phyloP scores from a whole-genome alignment of 2,329 filamentous ascomycete species.

The Fusarium torulosum region DNA sequence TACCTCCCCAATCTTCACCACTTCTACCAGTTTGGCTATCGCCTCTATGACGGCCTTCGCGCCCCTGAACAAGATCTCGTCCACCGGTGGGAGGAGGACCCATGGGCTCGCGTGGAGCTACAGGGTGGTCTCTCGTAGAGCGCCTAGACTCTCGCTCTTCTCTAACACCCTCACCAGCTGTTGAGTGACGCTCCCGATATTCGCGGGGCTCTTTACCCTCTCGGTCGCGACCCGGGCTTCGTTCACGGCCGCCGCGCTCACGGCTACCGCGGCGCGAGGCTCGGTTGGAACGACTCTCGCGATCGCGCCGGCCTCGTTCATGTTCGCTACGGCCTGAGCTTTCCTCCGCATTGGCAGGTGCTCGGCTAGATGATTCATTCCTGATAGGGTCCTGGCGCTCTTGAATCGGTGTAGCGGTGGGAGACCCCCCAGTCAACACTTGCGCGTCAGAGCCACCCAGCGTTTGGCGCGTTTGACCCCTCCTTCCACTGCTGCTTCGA shows the following conservation, averaged over 20 bases:
- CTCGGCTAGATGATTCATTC: slow-evolving; percentile 54
- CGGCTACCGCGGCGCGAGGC: slow-evolving; percentile 63
- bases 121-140: slow-evolving; percentile 45
- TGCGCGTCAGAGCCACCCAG: slow-evolving; percentile 68
- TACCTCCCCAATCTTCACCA: slow-evolving; percentile 54
- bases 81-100: slow-evolving; percentile 48
- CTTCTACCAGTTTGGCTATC: slow-evolving; percentile 45
- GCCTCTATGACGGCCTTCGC: slow-evolving; percentile 52
- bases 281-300: slow-evolving; percentile 56
- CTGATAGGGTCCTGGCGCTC: slow-evolving; percentile 63
- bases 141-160: slow-evolving; percentile 55
- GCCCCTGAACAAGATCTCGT: slow-evolving; percentile 50
- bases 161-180: slow-evolving; percentile 49
- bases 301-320: slow-evolving; percentile 60
- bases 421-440: slow-evolving; percentile 67
- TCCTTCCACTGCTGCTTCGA: slow-evolving; percentile 53
- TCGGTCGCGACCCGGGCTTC: slow-evolving; percentile 61
- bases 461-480: slow-evolving; percentile 56
- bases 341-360: slow-evolving; percentile 51
- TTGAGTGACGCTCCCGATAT: slow-evolving; percentile 59
- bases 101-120: slow-evolving; percentile 48
- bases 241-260: slow-evolving; percentile 64
- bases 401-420: slow-evolving; percentile 61
- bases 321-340: slow-evolving; percentile 52
- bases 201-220: slow-evolving; percentile 61